Percentiles rank a stretch among this genome's conserved stretches.
phyloP scores from a whole-genome alignment of 2,329 filamentous ascomycete species.

The Macroventuria anomochaeta region DNA sequence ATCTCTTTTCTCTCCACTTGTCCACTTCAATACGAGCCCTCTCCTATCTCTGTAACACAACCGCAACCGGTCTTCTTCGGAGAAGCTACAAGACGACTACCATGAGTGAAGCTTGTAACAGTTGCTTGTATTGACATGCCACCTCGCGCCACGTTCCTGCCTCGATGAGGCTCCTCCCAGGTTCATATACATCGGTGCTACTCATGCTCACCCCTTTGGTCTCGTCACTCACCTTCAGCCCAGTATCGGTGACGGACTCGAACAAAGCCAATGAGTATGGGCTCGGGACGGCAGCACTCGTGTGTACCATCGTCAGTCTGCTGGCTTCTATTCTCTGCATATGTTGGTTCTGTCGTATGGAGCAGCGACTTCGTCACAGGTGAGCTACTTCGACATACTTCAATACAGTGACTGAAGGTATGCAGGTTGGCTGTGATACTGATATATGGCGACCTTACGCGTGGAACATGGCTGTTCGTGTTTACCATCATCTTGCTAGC shows the following conservation, averaged over 20 bases:
- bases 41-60: not conserved
- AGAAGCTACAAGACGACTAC: conserved; percentile 1
- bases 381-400: conserved; percentile 47
- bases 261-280: conserved; percentile 12
- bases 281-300: not conserved
- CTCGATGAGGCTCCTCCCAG: not conserved
- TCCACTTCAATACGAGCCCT: not conserved
- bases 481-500: conserved; percentile 67
- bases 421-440: conserved; percentile 74
- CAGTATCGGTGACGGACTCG: conserved; percentile 1
- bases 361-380: conserved; percentile 76
- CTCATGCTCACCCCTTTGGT: not conserved
- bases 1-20: not conserved
- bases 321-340: conserved; percentile 37
- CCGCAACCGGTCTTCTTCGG: not conserved
- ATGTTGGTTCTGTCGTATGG: conserved; percentile 78
- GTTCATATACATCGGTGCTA: not conserved
- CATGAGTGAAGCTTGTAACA: not conserved
- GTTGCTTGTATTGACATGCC: not conserved
- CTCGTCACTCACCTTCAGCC: conserved; percentile 1
- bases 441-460: conserved; percentile 74
- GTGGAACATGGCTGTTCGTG: conserved; percentile 71
- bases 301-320: conserved; percentile 3
- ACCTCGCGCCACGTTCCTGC: not conserved
- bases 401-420: not conserved